phyloP scores from a whole-genome alignment of 768 basidiomycete genomes.

The Kwoniella sp. region DNA sequence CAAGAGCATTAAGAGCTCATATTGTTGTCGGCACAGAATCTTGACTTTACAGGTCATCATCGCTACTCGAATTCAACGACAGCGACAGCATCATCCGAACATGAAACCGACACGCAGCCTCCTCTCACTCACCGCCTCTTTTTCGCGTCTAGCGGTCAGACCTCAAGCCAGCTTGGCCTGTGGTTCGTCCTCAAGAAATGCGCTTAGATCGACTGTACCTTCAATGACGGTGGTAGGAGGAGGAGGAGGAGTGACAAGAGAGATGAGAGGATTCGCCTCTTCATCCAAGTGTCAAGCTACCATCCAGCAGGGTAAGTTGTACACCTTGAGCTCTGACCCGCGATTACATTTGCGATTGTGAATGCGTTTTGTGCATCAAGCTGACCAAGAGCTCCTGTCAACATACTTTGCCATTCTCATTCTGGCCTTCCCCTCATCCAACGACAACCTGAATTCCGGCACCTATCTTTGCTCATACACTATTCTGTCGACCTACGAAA shows the following conservation, averaged over 20 bases:
- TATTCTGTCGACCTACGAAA: no score
- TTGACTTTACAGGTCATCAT: not conserved
- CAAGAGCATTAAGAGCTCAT: no score
- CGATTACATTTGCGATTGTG: no score
- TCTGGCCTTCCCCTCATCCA: no score
- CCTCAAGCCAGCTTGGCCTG: constrained; percentile 29
- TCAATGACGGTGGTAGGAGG: not conserved
- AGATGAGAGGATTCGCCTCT: constrained; percentile 25
- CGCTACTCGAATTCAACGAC: not conserved
- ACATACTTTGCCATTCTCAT: no score
- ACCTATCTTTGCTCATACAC: not conserved
- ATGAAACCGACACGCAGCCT: constrained; percentile 23
- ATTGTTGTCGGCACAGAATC: no score
- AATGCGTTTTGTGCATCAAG: no score
- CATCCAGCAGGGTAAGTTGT: constrained; percentile 38
- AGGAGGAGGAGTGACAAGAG: not conserved
- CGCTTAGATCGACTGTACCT: not conserved
- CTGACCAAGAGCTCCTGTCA: no score
- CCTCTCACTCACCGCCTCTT: constrained; percentile 17
- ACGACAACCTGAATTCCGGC: no score
- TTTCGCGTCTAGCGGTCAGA: constrained; percentile 26
- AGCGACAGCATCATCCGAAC: not conserved
- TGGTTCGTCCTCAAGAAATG: constrained; percentile 32
- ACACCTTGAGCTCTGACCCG: no score
- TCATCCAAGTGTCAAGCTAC: constrained; percentile 34